These are phyloP conservation scores for Paraconiothyrium sp. DNA, from an alignment of 2,329 filamentous ascomycete genomes.

Conservation along the genomic window DNA sequence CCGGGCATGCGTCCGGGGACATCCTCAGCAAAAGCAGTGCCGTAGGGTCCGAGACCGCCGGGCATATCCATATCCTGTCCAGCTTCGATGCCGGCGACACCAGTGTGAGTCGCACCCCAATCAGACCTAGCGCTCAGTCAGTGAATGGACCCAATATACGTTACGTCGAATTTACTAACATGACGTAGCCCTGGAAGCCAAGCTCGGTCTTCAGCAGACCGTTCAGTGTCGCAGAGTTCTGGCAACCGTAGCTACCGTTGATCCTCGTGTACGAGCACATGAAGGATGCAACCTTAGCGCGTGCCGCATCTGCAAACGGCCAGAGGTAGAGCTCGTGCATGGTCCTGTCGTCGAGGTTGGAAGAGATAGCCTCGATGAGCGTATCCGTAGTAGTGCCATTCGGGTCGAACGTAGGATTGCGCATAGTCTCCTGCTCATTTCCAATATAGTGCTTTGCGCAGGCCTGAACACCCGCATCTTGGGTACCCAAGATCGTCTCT, in stretches of 20 bases:
- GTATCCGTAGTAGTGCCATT: constrained; percentile 46
- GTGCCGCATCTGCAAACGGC: constrained; percentile 68
- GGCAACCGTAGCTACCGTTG: constrained; percentile 44
- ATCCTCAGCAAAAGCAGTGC: constrained; percentile 32
- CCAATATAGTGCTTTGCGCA: constrained; percentile 64
- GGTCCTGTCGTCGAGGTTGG: constrained; percentile 70
- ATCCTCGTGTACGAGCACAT: constrained; percentile 65
- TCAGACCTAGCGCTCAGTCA: constrained; percentile 50
- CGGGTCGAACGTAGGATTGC: constrained; percentile 33
- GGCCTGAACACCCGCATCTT: constrained; percentile 54
- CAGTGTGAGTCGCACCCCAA: constrained; percentile 56
- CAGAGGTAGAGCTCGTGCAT: constrained; percentile 62
- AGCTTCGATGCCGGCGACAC: constrained; percentile 55
- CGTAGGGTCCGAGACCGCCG: constrained; percentile 45
- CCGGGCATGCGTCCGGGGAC: constrained; percentile 24
- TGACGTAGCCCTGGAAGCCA: constrained; percentile 59
- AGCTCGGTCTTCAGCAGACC: constrained; percentile 62
- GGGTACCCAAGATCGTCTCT: constrained; percentile 50
- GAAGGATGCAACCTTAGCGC: constrained; percentile 64
- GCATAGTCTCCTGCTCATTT: constrained; percentile 67
- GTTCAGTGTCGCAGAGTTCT: constrained; percentile 55
- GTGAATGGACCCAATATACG: constrained; percentile 20
- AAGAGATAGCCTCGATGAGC: constrained; percentile 64
- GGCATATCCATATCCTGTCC: constrained; percentile 62
- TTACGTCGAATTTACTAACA: constrained; percentile 60